Conservation (phyloP, 202 grass and related monocot species). For the Carex arenaria region DNA sequence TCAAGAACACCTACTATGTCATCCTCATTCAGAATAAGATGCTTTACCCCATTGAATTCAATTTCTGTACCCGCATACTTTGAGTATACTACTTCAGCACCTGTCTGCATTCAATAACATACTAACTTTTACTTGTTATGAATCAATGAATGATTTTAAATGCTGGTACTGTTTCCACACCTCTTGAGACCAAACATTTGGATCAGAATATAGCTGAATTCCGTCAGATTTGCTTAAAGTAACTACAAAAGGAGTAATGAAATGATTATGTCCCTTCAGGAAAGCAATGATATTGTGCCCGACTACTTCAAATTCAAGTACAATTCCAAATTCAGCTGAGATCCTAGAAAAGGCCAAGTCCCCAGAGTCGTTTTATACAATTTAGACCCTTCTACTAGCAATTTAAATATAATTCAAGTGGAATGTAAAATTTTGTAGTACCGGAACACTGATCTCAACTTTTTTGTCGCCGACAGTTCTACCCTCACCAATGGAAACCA, state of each 20-base stretch:
- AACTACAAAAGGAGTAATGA: background rate
- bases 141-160: background rate
- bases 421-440: constrained; percentile 21
- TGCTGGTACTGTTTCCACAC: background rate
- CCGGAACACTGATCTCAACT: constrained; percentile 51
- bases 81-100: constrained; percentile 71
- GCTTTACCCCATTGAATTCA: constrained; percentile 58
- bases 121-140: background rate
- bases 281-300: background rate
- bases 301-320: background rate
- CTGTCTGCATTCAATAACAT: constrained; percentile 35
- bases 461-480: constrained; percentile 50
- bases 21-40: constrained; percentile 96
- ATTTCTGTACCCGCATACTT: constrained; percentile 88
- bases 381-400: background rate
- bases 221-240: background rate
- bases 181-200: background rate
- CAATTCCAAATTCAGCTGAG: background rate
- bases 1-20: constrained; percentile 87
- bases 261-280: background rate
- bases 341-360: background rate
- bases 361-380: background rate
- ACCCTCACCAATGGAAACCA: constrained; percentile 71
- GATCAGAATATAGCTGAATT: background rate
- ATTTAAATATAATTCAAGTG: background rate